Percentiles rank a stretch among this genome's conserved stretches.
phyloP scores from a whole-genome alignment of 1,284 basidiomycete species.

The Golubevia pallescens region DNA sequence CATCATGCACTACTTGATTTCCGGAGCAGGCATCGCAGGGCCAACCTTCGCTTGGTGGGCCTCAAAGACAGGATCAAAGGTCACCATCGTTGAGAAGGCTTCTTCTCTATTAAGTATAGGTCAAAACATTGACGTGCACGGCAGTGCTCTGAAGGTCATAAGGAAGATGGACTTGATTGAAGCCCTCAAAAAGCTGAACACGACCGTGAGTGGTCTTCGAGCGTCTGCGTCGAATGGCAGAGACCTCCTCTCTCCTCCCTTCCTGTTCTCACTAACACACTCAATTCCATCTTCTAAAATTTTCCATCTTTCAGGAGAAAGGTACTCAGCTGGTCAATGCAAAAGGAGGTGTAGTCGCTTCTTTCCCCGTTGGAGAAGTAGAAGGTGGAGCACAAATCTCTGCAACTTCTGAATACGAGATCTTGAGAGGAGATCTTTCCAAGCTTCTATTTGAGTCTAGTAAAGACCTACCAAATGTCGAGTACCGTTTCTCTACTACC shows the following conservation, averaged over 20 bases:
- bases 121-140: slow-evolving; percentile 62
- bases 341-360: slow-evolving; percentile 26
- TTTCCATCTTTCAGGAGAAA: slow-evolving; percentile 34
- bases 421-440: slow-evolving; percentile 36
- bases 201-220: slow-evolving; percentile 14
- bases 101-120: slow-evolving; percentile 44
- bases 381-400: slow-evolving; percentile 3
- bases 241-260: background rate
- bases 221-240: background rate
- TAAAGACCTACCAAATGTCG: slow-evolving; percentile 13
- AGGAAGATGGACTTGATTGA: slow-evolving; percentile 54
- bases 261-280: background rate
- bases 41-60: slow-evolving; percentile 58
- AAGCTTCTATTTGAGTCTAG: slow-evolving; percentile 25
- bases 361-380: slow-evolving; percentile 29
- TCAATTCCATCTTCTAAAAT: background rate
- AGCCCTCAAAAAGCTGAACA: slow-evolving; percentile 32
- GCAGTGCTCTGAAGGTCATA: slow-evolving; percentile 46
- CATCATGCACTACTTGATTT: no score
- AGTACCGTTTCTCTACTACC: slow-evolving; percentile 22
- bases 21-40: slow-evolving; percentile 64
- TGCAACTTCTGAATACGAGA: slow-evolving; percentile 29
- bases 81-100: slow-evolving; percentile 63
- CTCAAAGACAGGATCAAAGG: slow-evolving; percentile 31
- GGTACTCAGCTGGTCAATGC: slow-evolving; percentile 46